Conservation (phyloP, 805 yeast species). For the Wickerhamomyces xylosicus region DNA sequence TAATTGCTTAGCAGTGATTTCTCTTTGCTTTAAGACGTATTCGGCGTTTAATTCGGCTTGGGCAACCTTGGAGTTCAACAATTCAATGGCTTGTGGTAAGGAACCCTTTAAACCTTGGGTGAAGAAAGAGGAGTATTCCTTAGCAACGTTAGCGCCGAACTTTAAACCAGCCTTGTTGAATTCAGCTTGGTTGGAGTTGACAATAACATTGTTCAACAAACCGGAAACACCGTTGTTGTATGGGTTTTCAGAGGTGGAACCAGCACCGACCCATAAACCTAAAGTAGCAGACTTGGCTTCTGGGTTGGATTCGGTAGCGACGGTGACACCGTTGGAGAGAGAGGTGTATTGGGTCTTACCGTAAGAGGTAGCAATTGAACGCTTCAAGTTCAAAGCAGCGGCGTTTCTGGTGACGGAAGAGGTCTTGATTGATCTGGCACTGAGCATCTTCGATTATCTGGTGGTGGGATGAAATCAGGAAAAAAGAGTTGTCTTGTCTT, state of each 20-base stretch:
- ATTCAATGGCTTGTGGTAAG: slow-evolving; percentile 38
- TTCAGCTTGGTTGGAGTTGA: slow-evolving; percentile 21
- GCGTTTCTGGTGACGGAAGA: slow-evolving; percentile 15
- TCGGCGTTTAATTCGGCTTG: slow-evolving; percentile 29
- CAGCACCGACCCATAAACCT: slow-evolving; percentile 67
- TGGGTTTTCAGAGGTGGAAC: slow-evolving; percentile 70
- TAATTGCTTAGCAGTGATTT: slow-evolving; percentile 34
- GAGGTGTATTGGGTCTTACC: slow-evolving; percentile 62
- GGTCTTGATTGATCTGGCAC: slow-evolving; percentile 1
- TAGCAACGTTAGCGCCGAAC: slow-evolving; percentile 41
- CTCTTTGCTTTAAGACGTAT: slow-evolving; percentile 37
- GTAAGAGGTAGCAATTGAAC: slow-evolving; percentile 48
- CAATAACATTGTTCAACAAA: slow-evolving; percentile 43
- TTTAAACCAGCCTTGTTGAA: slow-evolving; percentile 44
- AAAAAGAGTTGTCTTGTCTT: too few species aligned
- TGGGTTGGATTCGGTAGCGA: slow-evolving; percentile 59
- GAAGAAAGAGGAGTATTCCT: slow-evolving; percentile 55
- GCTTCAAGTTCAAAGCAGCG: slow-evolving; percentile 19
- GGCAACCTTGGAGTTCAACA: slow-evolving; percentile 34
- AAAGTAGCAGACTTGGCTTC: slow-evolving; percentile 44
- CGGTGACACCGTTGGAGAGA: slow-evolving; percentile 62
- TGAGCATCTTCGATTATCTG: neutral
- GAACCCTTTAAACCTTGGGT: slow-evolving; percentile 45
- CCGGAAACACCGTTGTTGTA: slow-evolving; percentile 78
- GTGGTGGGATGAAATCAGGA: neutral